Evolutionary conservation across 306 rosid genomes (phyloP).

Genomic region (Luffa aegyptiaca): DNA sequence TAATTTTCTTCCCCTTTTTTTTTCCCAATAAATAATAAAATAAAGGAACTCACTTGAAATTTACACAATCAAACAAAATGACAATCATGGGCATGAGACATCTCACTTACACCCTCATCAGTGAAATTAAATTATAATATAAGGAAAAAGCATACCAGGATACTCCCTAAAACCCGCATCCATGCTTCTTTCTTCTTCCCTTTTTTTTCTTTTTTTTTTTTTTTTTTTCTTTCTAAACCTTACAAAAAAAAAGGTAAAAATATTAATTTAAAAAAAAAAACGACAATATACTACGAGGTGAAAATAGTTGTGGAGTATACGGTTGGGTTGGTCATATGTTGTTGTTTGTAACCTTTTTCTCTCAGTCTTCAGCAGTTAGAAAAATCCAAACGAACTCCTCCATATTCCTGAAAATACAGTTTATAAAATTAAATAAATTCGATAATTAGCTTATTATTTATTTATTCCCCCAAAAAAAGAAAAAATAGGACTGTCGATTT

Average conservation of each 20-base stretch:
- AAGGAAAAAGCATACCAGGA: constrained; percentile 22
- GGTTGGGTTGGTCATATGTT: constrained; percentile 18
- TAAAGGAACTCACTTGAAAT: constrained; percentile 6
- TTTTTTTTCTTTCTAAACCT: background rate
- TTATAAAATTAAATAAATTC: background rate
- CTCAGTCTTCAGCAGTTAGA: constrained; percentile 30
- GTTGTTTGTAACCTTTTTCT: constrained; percentile 13
- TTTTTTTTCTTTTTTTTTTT: background rate
- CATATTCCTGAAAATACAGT: constrained; percentile 3
- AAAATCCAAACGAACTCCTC: constrained; percentile 26
- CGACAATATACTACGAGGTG: background rate
- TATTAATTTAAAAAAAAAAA: constrained; percentile 1
- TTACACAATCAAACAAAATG: constrained; percentile 18
- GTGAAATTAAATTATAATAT: constrained; percentile 6
- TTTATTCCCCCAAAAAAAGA: background rate
- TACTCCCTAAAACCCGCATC: constrained; percentile 62
- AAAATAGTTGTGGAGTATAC: constrained; percentile 21
- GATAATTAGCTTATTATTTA: background rate
- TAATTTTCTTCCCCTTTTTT: background rate
- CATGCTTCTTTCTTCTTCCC: constrained; percentile 26
- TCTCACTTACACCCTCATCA: constrained; percentile 10
- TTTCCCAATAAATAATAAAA: background rate
- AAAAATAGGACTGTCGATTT: background rate
- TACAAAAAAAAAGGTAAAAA: background rate
- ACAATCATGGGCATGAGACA: constrained; percentile 16